Evolutionary conservation across 805 yeast genomes (phyloP), one percentile per base, ranked within the genome.

Genomic region (Torulaspora microellipsoides): DNA sequence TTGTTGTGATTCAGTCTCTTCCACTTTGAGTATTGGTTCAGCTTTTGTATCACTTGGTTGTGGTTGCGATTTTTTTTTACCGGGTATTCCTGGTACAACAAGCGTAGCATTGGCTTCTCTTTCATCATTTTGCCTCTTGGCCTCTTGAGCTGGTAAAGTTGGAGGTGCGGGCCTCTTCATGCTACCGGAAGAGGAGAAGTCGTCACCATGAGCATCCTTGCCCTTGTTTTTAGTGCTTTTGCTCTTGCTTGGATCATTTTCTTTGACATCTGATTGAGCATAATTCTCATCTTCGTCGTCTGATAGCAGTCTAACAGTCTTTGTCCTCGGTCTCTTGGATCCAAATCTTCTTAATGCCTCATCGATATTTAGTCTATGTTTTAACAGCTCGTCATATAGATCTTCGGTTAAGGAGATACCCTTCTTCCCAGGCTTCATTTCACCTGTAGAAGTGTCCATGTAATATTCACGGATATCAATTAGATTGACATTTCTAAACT

Each of bases 401-500:
- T 65, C 69, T 39, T 65, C 69, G 7, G 69, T 65, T 41, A 65
- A 48, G 5, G 68, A 64, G 7, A 65, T 65, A 14, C 69, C 83
- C 65, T 90, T 90, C 58, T 80, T 83, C 1, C 95, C 95, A 0
- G 98, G 98, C 47, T 73, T 73, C 68, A 74, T 71, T 47, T 80
- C 82, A 5, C 83, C 83, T 8, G 69, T 66, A 3, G 70, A 63
- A n/a, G 71, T 67, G 38, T 80, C 77, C 40, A 71, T 71, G 62
- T 87, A 90, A 66, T 71, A 88, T 60, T 90, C 96, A 46, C 98
- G 75, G 41, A 90, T 85, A 56, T 90, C 96, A 11, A 91, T 78
- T 51, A 89, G 67, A 28, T 76, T 76, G 43, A 69, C 67, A 40
- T 81, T 80, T 43, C 84, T 81, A 70, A 79, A 90, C 52, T 75